Base-by-base conservation (phyloP, 306 rosid species). In the Quercus bicolor region DNA sequence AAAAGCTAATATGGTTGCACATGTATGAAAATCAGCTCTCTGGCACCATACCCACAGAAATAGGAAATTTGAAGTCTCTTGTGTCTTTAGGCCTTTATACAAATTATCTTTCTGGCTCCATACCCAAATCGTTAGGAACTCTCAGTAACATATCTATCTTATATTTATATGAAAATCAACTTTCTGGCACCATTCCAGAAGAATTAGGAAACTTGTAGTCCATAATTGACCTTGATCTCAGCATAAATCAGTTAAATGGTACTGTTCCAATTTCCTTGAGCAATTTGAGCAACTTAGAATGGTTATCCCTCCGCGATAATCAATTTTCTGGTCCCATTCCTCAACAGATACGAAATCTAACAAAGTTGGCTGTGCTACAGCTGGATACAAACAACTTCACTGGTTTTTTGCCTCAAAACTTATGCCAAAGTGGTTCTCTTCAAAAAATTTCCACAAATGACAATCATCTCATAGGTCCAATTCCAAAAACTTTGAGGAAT, bases 121-220 rank as follows among this genome's bases (percentile, higher is more conserved):
- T 56, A 4, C 60, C 60, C 8, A 16, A 4, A 2, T 6, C 20
- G 9, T 16, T 56, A 4, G 60, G 21, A 18, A 6, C 5, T 7
- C 7, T 56, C 0, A 56, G 7, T 0, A 5, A 19, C 1, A 4
- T 56, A 3, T 2, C 8, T 3, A 7, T 15, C 21, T 6, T 19
- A 18, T 5, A 51, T 16, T 12, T 72, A 23, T 24, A 31, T 13
- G 4, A 8, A 11, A 74, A 74, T 57, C 1, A 21, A 37, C 77
- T 74, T 74, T 56, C 13, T 55, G 77, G 77, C 14, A 5, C 34
- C 34, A 23, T 74, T 56, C 77, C 77, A 10, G n/a, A 5, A 56
- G 55, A 74, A 31, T 8, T 56, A 6, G 77, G 77, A 52, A 34
- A 56, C 21, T 34, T 31, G 15, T 10, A 20, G 24, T 55, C 66